Percentiles rank a stretch among this genome's conserved stretches.
These are phyloP conservation scores for Meyerozyma smithsonii DNA, from an alignment of 1,139 yeast genomes.

Conservation along the genomic window DNA sequence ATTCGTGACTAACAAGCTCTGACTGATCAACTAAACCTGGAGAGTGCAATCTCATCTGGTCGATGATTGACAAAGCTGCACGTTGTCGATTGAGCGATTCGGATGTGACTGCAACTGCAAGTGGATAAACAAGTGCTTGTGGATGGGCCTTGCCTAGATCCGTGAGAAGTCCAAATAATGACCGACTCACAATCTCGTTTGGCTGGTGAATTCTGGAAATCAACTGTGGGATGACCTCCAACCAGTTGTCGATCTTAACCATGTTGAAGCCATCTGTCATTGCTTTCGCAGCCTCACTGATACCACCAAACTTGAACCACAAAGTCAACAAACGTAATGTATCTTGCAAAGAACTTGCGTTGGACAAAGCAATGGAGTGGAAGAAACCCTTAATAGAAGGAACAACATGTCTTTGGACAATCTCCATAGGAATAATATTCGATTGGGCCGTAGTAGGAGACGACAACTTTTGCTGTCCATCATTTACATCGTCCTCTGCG, in stretches of 20 bases:
- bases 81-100: slow-evolving; percentile 84
- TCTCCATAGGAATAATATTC: slow-evolving; percentile 45
- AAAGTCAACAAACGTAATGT: slow-evolving; percentile 82
- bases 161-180: slow-evolving; percentile 74
- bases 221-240: slow-evolving; percentile 91
- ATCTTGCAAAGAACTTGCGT: slow-evolving; percentile 86
- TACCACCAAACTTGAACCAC: slow-evolving; percentile 96
- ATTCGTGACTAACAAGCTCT: slow-evolving; percentile 87
- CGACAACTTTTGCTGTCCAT: slow-evolving; percentile 10
- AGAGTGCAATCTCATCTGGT: slow-evolving; percentile 87
- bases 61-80: slow-evolving; percentile 89
- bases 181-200: slow-evolving; percentile 73
- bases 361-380: slow-evolving; percentile 86
- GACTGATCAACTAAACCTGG: slow-evolving; percentile 85
- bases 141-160: slow-evolving; percentile 95
- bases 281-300: slow-evolving; percentile 85
- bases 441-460: slow-evolving; percentile 16
- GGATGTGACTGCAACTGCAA: slow-evolving; percentile 93
- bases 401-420: slow-evolving; percentile 80
- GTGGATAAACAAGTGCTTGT: slow-evolving; percentile 91
- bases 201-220: slow-evolving; percentile 97
- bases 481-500: slow-evolving; percentile 11
- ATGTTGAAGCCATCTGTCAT: slow-evolving; percentile 87
- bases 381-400: slow-evolving; percentile 96
- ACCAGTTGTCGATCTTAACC: slow-evolving; percentile 90